Percentiles rank a stretch among this genome's conserved stretches.
phyloP scores from a whole-genome alignment of 2,329 filamentous ascomycete species.

The Pseudogymnoascus sp. region DNA sequence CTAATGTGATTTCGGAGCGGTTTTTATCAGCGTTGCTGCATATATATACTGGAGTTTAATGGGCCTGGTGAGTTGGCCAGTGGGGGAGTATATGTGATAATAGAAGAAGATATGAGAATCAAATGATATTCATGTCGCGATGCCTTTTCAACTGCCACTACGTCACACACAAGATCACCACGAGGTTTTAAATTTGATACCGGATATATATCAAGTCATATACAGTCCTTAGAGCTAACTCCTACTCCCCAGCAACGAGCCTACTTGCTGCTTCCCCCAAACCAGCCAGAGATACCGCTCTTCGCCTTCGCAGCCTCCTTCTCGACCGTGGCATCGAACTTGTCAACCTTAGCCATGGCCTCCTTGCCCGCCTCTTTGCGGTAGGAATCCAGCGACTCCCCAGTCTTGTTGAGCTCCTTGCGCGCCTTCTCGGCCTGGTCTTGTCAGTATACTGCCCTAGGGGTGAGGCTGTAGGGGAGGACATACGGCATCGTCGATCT shows the following conservation, averaged over 20 bases:
- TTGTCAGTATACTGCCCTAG: neutral
- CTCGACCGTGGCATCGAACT: constrained; percentile 76
- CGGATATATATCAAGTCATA: neutral
- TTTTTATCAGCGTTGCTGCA: constrained; percentile 2
- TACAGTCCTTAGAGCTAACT: neutral
- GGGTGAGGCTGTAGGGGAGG: neutral
- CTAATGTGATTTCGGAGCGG: neutral
- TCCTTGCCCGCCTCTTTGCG: constrained; percentile 56
- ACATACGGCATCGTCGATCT: constrained; percentile 62
- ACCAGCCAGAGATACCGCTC: constrained; percentile 77
- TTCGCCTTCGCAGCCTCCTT: constrained; percentile 73
- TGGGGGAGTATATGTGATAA: neutral
- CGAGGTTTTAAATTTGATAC: neutral
- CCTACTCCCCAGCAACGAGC: neutral
- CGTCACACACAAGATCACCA: neutral
- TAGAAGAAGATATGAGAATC: constrained; percentile 7
- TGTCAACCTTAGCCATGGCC: constrained; percentile 64
- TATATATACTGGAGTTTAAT: neutral
- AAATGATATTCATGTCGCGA: constrained; percentile 1
- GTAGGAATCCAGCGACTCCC: constrained; percentile 49
- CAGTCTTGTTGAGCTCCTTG: constrained; percentile 51
- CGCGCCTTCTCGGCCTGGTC: constrained; percentile 53
- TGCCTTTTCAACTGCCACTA: neutral
- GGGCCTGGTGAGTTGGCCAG: neutral
- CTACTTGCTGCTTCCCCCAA: constrained; percentile 44